A percentile compares a stretch with the other conserved stretches of the same genome.
Conservation (phyloP, 202 grass and related monocot genomes). For the Carex sylvatica region DNA sequence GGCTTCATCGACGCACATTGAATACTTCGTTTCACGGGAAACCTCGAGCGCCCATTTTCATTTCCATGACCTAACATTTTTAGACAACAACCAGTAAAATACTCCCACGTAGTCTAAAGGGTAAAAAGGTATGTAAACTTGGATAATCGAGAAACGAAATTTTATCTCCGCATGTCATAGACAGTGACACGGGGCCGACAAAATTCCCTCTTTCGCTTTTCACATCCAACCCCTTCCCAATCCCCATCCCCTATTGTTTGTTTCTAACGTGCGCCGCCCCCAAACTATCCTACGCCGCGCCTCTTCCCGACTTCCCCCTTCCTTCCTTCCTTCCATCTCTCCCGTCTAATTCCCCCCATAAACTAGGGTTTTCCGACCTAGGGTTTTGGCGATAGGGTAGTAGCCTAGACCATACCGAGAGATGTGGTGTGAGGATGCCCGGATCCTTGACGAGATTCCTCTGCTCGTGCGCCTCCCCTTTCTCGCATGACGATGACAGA, state of each 20-base stretch:
- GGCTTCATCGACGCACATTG: neutral
- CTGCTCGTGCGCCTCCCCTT: slow-evolving; percentile 48
- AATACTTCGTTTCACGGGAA: neutral
- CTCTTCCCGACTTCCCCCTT: neutral
- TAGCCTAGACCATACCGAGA: slow-evolving; percentile 38
- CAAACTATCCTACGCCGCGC: neutral
- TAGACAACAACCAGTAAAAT: neutral
- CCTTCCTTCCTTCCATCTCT: too few relatives aligned
- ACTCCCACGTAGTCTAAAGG: neutral
- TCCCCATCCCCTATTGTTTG: too few relatives aligned
- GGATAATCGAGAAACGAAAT: neutral
- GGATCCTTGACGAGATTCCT: slow-evolving; percentile 74
- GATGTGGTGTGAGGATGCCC: slow-evolving; percentile 84
- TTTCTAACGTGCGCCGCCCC: slow-evolving; percentile 21
- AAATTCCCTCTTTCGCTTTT: slow-evolving; percentile 22
- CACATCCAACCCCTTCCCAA: slow-evolving; percentile 16
- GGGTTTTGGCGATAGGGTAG: slow-evolving; percentile 13
- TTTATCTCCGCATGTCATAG: slow-evolving; percentile 9
- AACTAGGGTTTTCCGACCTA: slow-evolving; percentile 13
- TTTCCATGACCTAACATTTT: slow-evolving; percentile 12
- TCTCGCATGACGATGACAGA: slow-evolving; percentile 27
- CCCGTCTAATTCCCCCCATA: neutral
- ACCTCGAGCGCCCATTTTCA: neutral
- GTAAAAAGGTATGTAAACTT: neutral
- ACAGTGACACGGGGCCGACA: slow-evolving; percentile 18